A percentile compares a stretch with the other conserved stretches of the same genome.
phyloP scores from a whole-genome alignment of 2,329 filamentous ascomycete species.

The Fusarium fracticaudum region DNA sequence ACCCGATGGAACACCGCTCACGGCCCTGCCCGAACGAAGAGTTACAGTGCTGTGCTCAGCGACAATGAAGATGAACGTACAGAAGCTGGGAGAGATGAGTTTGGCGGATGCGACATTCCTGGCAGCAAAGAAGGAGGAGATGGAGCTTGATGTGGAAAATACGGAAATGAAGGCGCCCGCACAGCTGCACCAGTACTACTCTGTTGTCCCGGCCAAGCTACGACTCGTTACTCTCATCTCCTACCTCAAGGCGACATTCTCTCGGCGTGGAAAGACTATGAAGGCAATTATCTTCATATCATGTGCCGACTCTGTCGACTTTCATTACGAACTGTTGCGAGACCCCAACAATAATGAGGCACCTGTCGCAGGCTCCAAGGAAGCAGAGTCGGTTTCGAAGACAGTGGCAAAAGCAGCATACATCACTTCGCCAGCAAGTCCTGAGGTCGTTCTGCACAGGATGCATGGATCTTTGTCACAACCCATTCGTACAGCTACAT shows the following conservation, averaged over 20 bases:
- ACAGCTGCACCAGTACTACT: constrained; percentile 92
- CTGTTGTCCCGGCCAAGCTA: constrained; percentile 87
- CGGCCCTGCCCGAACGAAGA: constrained; percentile 76
- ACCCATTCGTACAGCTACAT: constrained; percentile 84
- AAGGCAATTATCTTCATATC: constrained; percentile 97
- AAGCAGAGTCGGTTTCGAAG: constrained; percentile 55
- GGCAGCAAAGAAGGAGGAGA: constrained; percentile 67
- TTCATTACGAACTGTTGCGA: constrained; percentile 87
- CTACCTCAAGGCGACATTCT: constrained; percentile 86
- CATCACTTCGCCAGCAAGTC: constrained; percentile 79
- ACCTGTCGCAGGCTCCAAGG: constrained; percentile 43
- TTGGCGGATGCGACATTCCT: constrained; percentile 92
- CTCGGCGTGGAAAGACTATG: constrained; percentile 89
- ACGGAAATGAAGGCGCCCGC: constrained; percentile 81
- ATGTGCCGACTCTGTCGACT: constrained; percentile 96
- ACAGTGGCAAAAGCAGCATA: constrained; percentile 77
- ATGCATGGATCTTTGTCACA: constrained; percentile 94
- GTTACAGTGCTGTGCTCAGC: constrained; percentile 94
- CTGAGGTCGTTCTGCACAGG: constrained; percentile 78
- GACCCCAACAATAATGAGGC: constrained; percentile 46
- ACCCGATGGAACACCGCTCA: constrained; percentile 65
- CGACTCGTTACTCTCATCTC: constrained; percentile 88
- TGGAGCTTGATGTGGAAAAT: constrained; percentile 57
- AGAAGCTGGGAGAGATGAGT: constrained; percentile 92
- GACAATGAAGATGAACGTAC: constrained; percentile 97